Conservation (phyloP, 208 protist genomes). For the Angomonas ambiguus region DNA sequence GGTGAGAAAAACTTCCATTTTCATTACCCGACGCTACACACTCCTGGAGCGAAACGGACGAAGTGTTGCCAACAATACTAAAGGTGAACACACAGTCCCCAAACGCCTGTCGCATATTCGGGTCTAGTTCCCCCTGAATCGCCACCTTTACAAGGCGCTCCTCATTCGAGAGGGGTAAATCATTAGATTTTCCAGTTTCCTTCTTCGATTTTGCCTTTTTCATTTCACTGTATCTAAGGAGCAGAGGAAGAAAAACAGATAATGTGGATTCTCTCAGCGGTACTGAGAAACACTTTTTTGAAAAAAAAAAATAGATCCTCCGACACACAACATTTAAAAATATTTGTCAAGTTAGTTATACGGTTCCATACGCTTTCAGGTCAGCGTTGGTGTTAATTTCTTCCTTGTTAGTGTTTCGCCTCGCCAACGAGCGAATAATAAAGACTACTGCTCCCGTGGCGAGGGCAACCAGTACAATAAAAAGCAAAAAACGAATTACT, state of each 20-base stretch:
- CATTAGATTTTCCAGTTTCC: background rate
- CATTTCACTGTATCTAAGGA: background rate
- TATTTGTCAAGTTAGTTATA: background rate
- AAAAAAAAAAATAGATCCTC: slow-evolving; percentile 9
- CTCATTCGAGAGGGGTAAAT: background rate
- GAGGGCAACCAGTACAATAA: slow-evolving; percentile 21
- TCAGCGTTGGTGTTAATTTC: background rate
- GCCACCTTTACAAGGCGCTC: background rate
- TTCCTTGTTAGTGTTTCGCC: slow-evolving; percentile 22
- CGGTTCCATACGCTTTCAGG: background rate
- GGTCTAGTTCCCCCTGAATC: background rate
- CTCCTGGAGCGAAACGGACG: background rate
- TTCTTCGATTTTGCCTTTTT: background rate
- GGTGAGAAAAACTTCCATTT: background rate
- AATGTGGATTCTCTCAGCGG: background rate
- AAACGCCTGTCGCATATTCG: background rate
- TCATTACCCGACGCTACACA: background rate
- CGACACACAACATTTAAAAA: slow-evolving; percentile 6
- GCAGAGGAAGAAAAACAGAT: background rate
- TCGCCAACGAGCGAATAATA: slow-evolving; percentile 19
- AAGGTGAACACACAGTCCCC: background rate
- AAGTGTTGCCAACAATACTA: background rate
- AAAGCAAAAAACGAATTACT: slow-evolving; percentile 23
- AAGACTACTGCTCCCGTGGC: slow-evolving; percentile 17
- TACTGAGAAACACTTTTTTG: background rate